Evolutionary conservation across 2,329 filamentous ascomycete species (phyloP).

Genomic region (Thyridium curvatum): DNA sequence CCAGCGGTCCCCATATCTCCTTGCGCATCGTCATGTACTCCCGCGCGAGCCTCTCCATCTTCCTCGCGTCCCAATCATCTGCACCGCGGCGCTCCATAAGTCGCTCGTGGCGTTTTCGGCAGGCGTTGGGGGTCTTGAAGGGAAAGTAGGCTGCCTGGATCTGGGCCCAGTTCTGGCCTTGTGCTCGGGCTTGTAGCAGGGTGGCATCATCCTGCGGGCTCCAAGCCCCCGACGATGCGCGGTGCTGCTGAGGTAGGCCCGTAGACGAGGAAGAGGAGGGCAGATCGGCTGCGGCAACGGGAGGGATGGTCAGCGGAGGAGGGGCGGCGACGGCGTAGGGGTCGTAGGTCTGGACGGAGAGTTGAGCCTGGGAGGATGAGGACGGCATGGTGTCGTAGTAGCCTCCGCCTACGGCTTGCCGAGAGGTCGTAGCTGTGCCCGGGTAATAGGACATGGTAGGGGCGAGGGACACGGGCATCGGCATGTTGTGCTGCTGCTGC

Average conservation of each 20-base stretch:
- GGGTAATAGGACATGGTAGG: slow-evolving; percentile 25
- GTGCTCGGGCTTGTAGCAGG: slow-evolving; percentile 63
- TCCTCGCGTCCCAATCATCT: slow-evolving; percentile 72
- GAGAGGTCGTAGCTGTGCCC: slow-evolving; percentile 6
- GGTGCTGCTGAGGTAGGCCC: slow-evolving; percentile 32
- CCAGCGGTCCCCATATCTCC: slow-evolving; percentile 75
- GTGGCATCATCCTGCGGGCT: slow-evolving; percentile 66
- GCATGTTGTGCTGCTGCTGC: slow-evolving; percentile 5
- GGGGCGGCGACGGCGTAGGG: slow-evolving; percentile 22
- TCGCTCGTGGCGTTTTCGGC: slow-evolving; percentile 82
- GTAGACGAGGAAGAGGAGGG: not conserved
- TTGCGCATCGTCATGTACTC: slow-evolving; percentile 75
- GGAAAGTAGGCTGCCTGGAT: slow-evolving; percentile 74
- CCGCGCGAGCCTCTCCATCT: slow-evolving; percentile 66
- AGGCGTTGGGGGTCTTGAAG: slow-evolving; percentile 73
- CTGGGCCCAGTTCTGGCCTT: slow-evolving; percentile 76
- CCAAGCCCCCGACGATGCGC: slow-evolving; percentile 64
- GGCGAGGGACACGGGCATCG: slow-evolving; percentile 13
- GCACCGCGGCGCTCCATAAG: slow-evolving; percentile 69
- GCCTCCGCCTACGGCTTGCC: slow-evolving; percentile 14
- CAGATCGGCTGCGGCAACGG: not conserved
- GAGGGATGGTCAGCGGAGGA: slow-evolving; percentile 19
- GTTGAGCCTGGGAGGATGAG: slow-evolving; percentile 13
- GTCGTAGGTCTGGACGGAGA: slow-evolving; percentile 21
- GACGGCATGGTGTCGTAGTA: slow-evolving; percentile 24